These are phyloP conservation scores for Huiozyma naganishii DNA, from an alignment of 805 yeast species.

Conservation along the genomic window DNA sequence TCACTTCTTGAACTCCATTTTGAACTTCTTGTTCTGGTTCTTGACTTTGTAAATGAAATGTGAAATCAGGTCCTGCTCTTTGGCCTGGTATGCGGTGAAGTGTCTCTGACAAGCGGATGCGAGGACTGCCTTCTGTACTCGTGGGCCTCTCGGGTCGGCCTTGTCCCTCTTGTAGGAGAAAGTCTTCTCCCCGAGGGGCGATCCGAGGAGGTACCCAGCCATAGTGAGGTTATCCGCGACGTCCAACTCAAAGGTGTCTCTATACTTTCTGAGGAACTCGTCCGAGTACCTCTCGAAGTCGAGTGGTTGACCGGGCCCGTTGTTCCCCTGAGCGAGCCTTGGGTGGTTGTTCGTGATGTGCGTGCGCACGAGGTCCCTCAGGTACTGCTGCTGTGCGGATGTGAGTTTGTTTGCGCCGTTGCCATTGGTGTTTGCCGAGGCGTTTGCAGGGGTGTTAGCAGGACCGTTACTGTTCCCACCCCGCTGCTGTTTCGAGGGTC, in stretches of 20 bases:
- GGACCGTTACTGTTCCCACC: neutral
- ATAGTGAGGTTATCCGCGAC: conserved; percentile 52
- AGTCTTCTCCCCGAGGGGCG: conserved; percentile 67
- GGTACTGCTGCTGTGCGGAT: conserved; percentile 54
- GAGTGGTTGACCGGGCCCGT: conserved; percentile 27
- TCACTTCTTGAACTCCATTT: conserved; percentile 26
- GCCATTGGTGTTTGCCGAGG: neutral
- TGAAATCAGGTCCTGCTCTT: conserved; percentile 80
- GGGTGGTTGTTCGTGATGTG: conserved; percentile 73
- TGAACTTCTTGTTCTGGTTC: conserved; percentile 46
- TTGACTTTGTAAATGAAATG: conserved; percentile 80
- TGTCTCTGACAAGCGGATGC: conserved; percentile 57
- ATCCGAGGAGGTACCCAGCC: conserved; percentile 58
- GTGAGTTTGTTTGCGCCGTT: conserved; percentile 32
- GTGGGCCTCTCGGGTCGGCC: conserved; percentile 19
- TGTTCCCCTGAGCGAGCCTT: conserved; percentile 11
- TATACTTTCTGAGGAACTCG: conserved; percentile 58
- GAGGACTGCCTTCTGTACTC: conserved; percentile 49
- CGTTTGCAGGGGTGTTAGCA: too few relatives aligned
- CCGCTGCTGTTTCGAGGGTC: neutral
- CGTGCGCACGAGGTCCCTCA: conserved; percentile 50
- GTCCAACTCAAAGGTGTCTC: conserved; percentile 44
- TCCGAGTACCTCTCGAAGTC: conserved; percentile 61
- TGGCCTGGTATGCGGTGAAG: conserved; percentile 45
- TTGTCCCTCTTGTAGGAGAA: conserved; percentile 22